Conservation (phyloP, 2,329 filamentous ascomycete genomes). For the Tolypocladium paradoxum region DNA sequence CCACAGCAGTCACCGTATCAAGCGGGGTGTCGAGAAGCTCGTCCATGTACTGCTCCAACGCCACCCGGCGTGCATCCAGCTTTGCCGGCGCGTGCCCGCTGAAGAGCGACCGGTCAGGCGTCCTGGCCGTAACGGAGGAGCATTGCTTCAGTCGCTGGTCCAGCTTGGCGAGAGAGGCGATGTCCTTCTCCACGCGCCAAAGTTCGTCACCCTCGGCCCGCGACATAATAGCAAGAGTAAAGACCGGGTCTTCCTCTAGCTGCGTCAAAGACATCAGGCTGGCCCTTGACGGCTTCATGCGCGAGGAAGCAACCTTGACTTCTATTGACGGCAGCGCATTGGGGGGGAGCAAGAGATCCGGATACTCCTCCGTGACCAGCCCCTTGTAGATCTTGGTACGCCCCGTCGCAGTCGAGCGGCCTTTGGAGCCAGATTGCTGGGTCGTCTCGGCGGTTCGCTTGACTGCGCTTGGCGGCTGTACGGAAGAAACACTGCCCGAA, state of each 20-base stretch:
- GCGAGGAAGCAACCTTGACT: constrained; percentile 81
- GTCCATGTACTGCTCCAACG: constrained; percentile 78
- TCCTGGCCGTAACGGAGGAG: constrained; percentile 58
- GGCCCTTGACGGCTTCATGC: constrained; percentile 83
- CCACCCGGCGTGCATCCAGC: constrained; percentile 73
- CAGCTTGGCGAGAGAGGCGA: constrained; percentile 65
- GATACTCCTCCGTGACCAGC: constrained; percentile 75
- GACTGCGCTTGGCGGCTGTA: constrained; percentile 1
- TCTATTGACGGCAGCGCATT: constrained; percentile 80
- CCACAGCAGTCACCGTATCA: constrained; percentile 63
- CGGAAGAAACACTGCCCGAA: constrained; percentile 2
- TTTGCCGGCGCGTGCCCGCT: constrained; percentile 88
- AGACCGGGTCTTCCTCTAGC: constrained; percentile 84
- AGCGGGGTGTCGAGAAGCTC: constrained; percentile 73
- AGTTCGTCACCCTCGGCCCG: constrained; percentile 68
- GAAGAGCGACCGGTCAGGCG: constrained; percentile 80
- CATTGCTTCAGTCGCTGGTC: constrained; percentile 72
- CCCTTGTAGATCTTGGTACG: constrained; percentile 58
- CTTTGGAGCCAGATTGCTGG: constrained; percentile 16
- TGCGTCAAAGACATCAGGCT: constrained; percentile 73
- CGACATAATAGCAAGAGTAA: constrained; percentile 77
- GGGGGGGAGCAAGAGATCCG: constrained; percentile 73
- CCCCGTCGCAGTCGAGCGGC: constrained; percentile 27
- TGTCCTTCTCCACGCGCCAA: constrained; percentile 92
- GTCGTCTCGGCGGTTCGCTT: constrained; percentile 18